Percentiles rank a stretch among this genome's conserved stretches.
These are phyloP conservation scores for Boletus rex-veris DNA, from an alignment of 768 basidiomycete genomes.

Conservation along the genomic window DNA sequence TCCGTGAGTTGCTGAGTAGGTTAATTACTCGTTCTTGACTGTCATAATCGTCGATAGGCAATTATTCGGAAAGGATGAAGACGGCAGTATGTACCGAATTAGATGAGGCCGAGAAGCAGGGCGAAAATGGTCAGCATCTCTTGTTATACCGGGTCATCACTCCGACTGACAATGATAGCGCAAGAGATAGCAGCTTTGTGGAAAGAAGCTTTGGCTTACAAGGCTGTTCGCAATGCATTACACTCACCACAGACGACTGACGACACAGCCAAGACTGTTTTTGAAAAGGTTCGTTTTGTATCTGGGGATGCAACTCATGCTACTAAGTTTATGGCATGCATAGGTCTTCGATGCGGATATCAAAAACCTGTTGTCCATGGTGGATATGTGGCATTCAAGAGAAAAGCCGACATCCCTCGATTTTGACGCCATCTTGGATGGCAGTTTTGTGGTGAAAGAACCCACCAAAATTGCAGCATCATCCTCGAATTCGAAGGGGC, in stretches of 20 bases:
- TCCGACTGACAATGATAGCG: slow-evolving; percentile 41
- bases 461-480: no score
- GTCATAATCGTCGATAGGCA: slow-evolving; percentile 51
- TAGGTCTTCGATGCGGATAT: no score
- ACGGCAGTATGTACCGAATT: slow-evolving; percentile 76
- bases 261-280: slow-evolving; percentile 66
- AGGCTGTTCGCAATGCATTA: slow-evolving; percentile 70
- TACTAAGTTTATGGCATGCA: no score
- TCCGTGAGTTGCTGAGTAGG: slow-evolving; percentile 51
- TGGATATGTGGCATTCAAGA: no score
- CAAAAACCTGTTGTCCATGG: no score
- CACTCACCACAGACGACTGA: slow-evolving; percentile 37
- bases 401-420: no score
- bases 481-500: no score
- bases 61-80: slow-evolving; percentile 91
- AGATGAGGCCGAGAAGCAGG: slow-evolving; percentile 87
- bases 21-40: background rate
- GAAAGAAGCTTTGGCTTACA: slow-evolving; percentile 87
- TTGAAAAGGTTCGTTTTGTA: slow-evolving; percentile 66
- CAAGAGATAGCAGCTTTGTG: slow-evolving; percentile 88
- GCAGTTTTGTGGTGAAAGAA: no score
- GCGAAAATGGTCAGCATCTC: slow-evolving; percentile 75
- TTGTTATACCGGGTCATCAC: background rate
- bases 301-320: background rate
- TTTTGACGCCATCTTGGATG: no score